A percentile compares a stretch with the other conserved stretches of the same genome.
Conservation (phyloP, 164 flowering plant genomes). For the Vitis labrusca region DNA sequence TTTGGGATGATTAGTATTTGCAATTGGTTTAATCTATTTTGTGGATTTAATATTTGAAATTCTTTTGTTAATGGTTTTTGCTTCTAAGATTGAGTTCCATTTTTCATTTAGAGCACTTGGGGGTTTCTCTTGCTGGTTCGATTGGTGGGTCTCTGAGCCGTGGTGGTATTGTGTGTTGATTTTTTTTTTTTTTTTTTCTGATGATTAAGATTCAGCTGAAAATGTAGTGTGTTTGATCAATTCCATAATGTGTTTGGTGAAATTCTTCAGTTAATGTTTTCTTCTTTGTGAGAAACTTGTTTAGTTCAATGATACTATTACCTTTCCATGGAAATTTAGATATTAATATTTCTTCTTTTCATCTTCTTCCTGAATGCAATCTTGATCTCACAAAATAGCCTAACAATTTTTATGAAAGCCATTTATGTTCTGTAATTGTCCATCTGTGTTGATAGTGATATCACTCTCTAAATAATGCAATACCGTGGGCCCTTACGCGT, state of each 20-base stretch:
- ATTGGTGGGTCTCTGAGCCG: constrained; percentile 1
- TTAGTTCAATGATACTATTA: not conserved
- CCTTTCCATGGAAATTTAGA: too few relatives aligned
- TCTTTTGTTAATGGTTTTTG: constrained; percentile 1
- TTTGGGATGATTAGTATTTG: not conserved
- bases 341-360: too few relatives aligned
- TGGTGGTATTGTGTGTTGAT: not conserved
- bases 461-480: not conserved
- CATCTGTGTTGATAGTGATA: not conserved
- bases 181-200: not conserved
- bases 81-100: not conserved
- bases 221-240: constrained; percentile 1
- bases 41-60: not conserved
- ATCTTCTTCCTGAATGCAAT: too few relatives aligned
- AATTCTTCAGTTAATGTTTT: not conserved
- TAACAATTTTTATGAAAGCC: too few relatives aligned
- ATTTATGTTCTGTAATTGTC: too few relatives aligned
- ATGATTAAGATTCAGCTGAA: constrained; percentile 1
- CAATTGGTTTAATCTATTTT: not conserved
- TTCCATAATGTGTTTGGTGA: not conserved
- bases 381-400: too few relatives aligned
- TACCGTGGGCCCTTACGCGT: not conserved
- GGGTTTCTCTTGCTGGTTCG: not conserved
- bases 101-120: not conserved
- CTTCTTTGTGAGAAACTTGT: not conserved